Percentiles rank a stretch among this genome's conserved stretches.
phyloP scores from a whole-genome alignment of 2,329 filamentous ascomycete species.

The Neocatenulostroma microsporum region DNA sequence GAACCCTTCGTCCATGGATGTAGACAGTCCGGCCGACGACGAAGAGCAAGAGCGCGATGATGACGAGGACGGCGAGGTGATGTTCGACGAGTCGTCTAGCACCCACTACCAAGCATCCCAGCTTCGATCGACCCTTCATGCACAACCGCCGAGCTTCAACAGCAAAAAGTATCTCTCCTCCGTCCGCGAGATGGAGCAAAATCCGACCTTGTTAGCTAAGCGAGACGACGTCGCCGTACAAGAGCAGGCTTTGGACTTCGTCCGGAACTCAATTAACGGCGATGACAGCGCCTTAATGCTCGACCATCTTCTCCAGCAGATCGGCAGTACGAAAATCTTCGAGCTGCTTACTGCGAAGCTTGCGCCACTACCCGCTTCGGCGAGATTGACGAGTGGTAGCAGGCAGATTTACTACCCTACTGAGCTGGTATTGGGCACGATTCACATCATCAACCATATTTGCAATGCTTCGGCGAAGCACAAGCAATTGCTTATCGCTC shows the following conservation, averaged over 20 bases:
- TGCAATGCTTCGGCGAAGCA: slow-evolving; percentile 74
- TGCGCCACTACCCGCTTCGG: slow-evolving; percentile 40
- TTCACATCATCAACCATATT: slow-evolving; percentile 80
- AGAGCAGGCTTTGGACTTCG: slow-evolving; percentile 81
- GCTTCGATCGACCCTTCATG: slow-evolving; percentile 28
- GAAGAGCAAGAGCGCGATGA: slow-evolving; percentile 22
- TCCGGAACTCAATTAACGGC: slow-evolving; percentile 79
- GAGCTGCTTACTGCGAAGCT: slow-evolving; percentile 74
- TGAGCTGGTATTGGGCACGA: slow-evolving; percentile 68
- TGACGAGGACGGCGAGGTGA: slow-evolving; percentile 40
- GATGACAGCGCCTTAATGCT: slow-evolving; percentile 61
- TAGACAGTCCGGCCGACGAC: slow-evolving; percentile 22
- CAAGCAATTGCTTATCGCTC: slow-evolving; percentile 66
- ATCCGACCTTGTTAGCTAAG: slow-evolving; percentile 58
- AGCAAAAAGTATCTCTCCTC: slow-evolving; percentile 23
- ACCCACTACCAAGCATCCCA: slow-evolving; percentile 31
- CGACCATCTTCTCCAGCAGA: slow-evolving; percentile 67
- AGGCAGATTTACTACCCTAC: slow-evolving; percentile 33
- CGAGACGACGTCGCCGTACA: slow-evolving; percentile 79
- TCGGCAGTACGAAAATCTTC: slow-evolving; percentile 72
- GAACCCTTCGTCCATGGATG: slow-evolving; percentile 40
- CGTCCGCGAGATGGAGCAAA: slow-evolving; percentile 47
- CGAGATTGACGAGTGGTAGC: too few relatives aligned
- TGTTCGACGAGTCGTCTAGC: slow-evolving; percentile 34
- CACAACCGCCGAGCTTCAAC: slow-evolving; percentile 17